A percentile compares a stretch with the other conserved stretches of the same genome.
These are phyloP conservation scores for Apiospora saccharicola DNA, from an alignment of 2,329 filamentous ascomycete genomes.

Conservation along the genomic window DNA sequence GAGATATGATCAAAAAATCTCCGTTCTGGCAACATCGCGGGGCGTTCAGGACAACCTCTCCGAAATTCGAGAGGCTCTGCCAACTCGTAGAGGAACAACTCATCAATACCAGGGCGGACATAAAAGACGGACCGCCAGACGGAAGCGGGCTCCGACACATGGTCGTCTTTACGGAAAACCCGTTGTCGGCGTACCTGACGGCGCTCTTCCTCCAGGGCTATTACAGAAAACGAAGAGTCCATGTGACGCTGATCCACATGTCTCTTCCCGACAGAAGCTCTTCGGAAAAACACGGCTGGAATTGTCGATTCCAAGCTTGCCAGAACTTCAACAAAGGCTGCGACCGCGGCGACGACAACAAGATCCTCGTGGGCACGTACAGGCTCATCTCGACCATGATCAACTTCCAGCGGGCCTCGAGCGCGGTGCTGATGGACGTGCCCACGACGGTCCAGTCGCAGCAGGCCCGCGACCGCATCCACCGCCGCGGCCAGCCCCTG, in stretches of 20 bases:
- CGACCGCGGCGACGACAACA: background rate
- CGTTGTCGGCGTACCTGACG: background rate
- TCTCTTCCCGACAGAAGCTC: background rate
- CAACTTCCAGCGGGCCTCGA: slow-evolving; percentile 4
- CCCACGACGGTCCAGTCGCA: background rate
- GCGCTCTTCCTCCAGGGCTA: background rate
- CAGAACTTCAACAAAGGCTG: background rate
- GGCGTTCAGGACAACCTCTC: background rate
- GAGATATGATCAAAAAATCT: background rate
- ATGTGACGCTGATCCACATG: background rate
- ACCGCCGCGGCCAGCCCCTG: background rate
- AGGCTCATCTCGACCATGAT: background rate
- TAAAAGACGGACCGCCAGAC: background rate
- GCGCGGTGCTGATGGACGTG: background rate
- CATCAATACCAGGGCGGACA: background rate
- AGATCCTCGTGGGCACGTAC: background rate
- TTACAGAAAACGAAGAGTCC: background rate
- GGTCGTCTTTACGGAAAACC: background rate
- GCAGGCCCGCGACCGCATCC: background rate
- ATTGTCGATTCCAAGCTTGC: background rate
- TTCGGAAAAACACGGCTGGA: background rate
- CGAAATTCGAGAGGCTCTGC: background rate
- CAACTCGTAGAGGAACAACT: background rate
- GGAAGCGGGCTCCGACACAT: background rate
- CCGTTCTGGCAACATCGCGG: background rate